Conservation (phyloP, 495 filamentous ascomycete genomes). For the Hypoxylon perforatum region DNA sequence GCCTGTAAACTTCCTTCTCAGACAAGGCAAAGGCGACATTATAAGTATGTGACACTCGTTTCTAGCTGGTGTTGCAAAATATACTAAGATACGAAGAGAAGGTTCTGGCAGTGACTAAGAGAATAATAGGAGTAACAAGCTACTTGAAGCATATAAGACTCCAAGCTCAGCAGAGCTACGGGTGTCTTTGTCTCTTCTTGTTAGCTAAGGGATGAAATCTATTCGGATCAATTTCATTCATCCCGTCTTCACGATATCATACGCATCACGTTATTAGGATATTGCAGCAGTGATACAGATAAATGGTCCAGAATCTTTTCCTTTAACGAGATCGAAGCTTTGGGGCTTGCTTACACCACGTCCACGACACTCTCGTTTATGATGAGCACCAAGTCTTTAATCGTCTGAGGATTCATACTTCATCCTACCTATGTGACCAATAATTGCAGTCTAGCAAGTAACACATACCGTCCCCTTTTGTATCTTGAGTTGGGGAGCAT, state of each 20-base stretch:
- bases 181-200: conserved; percentile 13
- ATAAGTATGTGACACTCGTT: conserved; percentile 5
- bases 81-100: not conserved
- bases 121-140: conserved; percentile 3
- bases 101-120: conserved; percentile 2
- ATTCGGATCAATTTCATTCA: conserved; percentile 6
- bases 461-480: conserved; percentile 1
- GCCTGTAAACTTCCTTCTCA: conserved; percentile 12
- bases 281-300: conserved; percentile 32
- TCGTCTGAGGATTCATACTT: conserved; percentile 9
- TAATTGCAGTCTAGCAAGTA: not conserved
- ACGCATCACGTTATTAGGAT: conserved; percentile 7
- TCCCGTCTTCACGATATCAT: not conserved
- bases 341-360: conserved; percentile 18
- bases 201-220: conserved; percentile 1
- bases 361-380: conserved; percentile 16
- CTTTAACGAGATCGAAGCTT: conserved; percentile 9
- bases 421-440: not conserved
- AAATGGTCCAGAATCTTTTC: conserved; percentile 12
- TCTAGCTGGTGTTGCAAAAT: conserved; percentile 11
- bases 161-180: conserved; percentile 2
- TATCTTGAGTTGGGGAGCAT: conserved; percentile 8
- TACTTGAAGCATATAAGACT: conserved; percentile 3
- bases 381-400: conserved; percentile 22
- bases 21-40: not conserved